These are phyloP conservation scores for Colletotrichum gloeosporioides DNA, from an alignment of 2,329 filamentous ascomycete species.

Conservation along the genomic window DNA sequence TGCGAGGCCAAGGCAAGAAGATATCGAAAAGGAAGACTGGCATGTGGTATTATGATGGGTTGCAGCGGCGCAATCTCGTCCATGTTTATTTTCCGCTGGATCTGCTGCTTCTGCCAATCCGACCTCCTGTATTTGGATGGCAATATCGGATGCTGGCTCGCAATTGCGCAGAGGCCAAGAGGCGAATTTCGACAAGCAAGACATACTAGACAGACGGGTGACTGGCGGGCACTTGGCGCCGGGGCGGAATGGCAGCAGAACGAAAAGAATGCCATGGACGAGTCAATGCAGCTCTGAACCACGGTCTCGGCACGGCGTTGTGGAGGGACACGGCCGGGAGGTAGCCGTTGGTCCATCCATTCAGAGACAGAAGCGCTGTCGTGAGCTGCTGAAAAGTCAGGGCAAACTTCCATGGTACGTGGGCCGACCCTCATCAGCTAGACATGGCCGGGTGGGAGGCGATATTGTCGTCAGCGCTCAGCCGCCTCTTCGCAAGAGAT, in stretches of 20 bases:
- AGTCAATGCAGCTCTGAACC: neutral
- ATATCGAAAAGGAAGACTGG: constrained; percentile 18
- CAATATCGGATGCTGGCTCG: neutral
- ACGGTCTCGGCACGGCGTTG: constrained; percentile 13
- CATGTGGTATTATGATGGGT: constrained; percentile 5
- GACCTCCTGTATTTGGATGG: neutral
- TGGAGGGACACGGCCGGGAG: neutral
- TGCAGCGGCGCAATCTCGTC: neutral
- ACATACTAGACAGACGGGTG: neutral
- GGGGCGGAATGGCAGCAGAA: neutral
- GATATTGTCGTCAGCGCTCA: constrained; percentile 6
- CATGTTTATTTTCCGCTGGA: neutral
- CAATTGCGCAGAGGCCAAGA: neutral
- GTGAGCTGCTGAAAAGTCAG: neutral
- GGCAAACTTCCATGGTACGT: neutral
- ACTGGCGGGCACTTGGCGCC: neutral
- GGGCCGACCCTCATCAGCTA: neutral
- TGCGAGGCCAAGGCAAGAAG: neutral
- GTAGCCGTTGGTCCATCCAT: neutral
- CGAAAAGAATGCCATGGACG: constrained; percentile 9
- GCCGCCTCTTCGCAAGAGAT: neutral
- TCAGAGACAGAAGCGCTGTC: neutral
- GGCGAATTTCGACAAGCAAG: neutral
- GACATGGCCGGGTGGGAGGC: neutral
- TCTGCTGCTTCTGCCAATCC: neutral